Evolutionary conservation across 163 green algal species (phyloP).

Genomic region (Volvox carteri): DNA sequence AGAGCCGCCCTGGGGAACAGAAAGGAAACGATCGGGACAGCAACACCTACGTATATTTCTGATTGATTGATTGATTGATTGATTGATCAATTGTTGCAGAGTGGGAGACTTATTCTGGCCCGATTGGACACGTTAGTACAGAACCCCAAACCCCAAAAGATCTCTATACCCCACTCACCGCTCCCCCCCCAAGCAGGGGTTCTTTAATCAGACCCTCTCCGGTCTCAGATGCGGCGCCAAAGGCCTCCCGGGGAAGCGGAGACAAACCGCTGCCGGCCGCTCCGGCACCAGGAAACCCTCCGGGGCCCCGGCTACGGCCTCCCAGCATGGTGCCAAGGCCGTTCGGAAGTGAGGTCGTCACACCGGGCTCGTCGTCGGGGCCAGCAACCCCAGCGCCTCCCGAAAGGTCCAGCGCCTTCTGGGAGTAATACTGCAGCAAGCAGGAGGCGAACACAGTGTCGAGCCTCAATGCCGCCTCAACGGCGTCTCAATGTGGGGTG

Average conservation of each 20-base stretch:
- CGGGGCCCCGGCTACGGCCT: neutral
- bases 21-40: too few relatives aligned
- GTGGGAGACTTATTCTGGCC: too few relatives aligned
- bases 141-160: too few relatives aligned
- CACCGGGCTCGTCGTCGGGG: neutral
- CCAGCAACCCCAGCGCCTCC: too few relatives aligned
- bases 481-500: too few relatives aligned
- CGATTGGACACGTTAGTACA: too few relatives aligned
- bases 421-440: neutral
- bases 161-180: neutral
- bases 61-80: too few relatives aligned
- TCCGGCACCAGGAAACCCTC: neutral
- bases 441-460: too few relatives aligned
- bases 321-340: neutral
- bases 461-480: too few relatives aligned
- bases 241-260: conserved; percentile 12
- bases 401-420: neutral
- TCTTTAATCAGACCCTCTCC: conserved; percentile 1
- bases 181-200: conserved; percentile 13
- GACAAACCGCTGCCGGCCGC: neutral
- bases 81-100: too few relatives aligned
- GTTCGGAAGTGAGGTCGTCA: neutral
- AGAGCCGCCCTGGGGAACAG: too few relatives aligned
- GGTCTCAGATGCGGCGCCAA: neutral
- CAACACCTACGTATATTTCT: too few relatives aligned